A percentile compares a stretch with the other conserved stretches of the same genome.
These are phyloP conservation scores for Apiotrichum montevideense DNA, from an alignment of 1,284 basidiomycete genomes.

Conservation along the genomic window DNA sequence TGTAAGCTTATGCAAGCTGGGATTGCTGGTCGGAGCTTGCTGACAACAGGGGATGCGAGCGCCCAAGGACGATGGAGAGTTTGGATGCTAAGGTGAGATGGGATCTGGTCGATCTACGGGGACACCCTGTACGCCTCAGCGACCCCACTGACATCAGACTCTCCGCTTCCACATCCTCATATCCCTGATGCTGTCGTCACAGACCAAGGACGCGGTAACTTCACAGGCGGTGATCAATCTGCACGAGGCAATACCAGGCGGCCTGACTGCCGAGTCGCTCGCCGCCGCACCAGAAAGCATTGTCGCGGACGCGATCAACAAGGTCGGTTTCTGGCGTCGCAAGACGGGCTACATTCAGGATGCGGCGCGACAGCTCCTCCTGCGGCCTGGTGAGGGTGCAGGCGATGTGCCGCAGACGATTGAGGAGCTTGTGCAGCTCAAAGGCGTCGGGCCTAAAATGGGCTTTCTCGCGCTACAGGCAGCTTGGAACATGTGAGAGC, in stretches of 20 bases:
- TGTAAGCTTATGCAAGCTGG: slow-evolving; percentile 57
- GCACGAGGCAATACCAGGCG: slow-evolving; percentile 66
- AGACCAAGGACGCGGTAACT: slow-evolving; percentile 87
- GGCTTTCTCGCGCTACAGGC: slow-evolving; percentile 75
- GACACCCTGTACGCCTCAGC: neutral
- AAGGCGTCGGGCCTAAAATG: slow-evolving; percentile 91
- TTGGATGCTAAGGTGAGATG: slow-evolving; percentile 58
- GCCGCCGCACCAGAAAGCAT: slow-evolving; percentile 58
- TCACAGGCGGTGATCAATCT: slow-evolving; percentile 75
- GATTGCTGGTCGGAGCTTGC: neutral
- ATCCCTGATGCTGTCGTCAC: slow-evolving; percentile 89
- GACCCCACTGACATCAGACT: slow-evolving; percentile 51
- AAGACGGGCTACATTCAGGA: slow-evolving; percentile 71
- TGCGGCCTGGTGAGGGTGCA: slow-evolving; percentile 38
- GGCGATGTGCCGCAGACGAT: slow-evolving; percentile 78
- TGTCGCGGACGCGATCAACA: slow-evolving; percentile 70
- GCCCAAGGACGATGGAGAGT: slow-evolving; percentile 46
- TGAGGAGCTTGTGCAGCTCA: slow-evolving; percentile 73
- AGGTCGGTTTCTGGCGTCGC: slow-evolving; percentile 88
- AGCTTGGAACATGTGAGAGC: slow-evolving; percentile 71
- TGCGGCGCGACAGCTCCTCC: slow-evolving; percentile 62
- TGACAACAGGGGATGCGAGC: slow-evolving; percentile 31
- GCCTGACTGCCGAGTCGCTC: slow-evolving; percentile 67
- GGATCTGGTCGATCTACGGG: no score
- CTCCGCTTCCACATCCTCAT: slow-evolving; percentile 77